Evolutionary conservation across 2,329 filamentous ascomycete species (phyloP), one percentile per base, ranked within the genome.

Genomic region (Lecanicillium sp.): DNA sequence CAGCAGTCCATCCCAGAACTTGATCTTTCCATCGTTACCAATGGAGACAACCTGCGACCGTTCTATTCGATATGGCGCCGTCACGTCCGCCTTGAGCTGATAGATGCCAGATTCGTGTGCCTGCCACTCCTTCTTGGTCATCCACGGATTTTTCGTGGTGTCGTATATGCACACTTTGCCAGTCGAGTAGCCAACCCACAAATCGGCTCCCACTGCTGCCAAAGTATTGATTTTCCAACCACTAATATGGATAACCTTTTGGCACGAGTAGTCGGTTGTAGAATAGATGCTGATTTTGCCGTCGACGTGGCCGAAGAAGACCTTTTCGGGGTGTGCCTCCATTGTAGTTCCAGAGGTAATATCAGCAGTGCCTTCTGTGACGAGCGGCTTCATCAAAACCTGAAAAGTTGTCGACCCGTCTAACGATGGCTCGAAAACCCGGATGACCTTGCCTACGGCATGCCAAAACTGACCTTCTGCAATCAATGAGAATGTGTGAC

Each of bases 211-310:
- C 3, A 90, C 86, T 8, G 89, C 87, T 2, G 83, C 80, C 46
- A 98, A 72, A 29, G 86, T 83, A 62, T 90, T 95, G 66, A 98
- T 95, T 67, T 96, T 97, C 76, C 94, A 97, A 12, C 90, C 78
- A 64, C 90, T 97, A 57, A 96, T 79, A 58, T 83, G 95, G 51
- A 97, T 72, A 29, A 95, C 75, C 5, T 79, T 81, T n/a, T 94
- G 61, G 58, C 88, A 95, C 1, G 81, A 70, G 61, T 86, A 93
- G 58, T 90, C 83, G 20, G 74, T 77, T 20, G 80, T 79, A 11
- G 88, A 91, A 66, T 95, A 97, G n/a, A 97, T 83, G 51, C 87
- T 93, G 48, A 98, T 81, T 64, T 96, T 96, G 40, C 93, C 93
- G 63, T 98, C 93, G 11, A 79, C 81, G 62, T 98, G 93, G 1